Conservation (phyloP, 169 alveolate species). For the Babesia bovis region DNA sequence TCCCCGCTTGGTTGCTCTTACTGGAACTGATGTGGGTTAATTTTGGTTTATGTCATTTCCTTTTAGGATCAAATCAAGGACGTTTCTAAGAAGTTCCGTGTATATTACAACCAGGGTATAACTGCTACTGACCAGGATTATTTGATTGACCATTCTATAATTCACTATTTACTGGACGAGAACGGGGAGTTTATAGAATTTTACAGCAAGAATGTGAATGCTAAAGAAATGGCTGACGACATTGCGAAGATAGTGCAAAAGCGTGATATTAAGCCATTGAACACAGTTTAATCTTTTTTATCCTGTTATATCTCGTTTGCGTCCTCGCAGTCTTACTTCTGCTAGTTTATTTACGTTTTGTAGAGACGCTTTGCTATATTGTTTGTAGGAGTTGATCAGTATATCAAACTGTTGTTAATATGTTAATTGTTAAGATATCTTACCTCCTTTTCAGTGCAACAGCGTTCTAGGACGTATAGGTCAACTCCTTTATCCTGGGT, state of each 20-base stretch:
- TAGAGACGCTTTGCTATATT: slow-evolving; percentile 3
- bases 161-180: slow-evolving; percentile 82
- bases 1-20: slow-evolving; percentile 69
- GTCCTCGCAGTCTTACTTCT: slow-evolving; percentile 74
- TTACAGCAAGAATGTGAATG: slow-evolving; percentile 85
- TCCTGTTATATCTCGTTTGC: slow-evolving; percentile 74
- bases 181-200: slow-evolving; percentile 87
- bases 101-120: slow-evolving; percentile 71
- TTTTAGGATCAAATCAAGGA: slow-evolving; percentile 61
- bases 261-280: slow-evolving; percentile 11
- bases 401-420: slow-evolving; percentile 30
- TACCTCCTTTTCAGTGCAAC: slow-evolving; percentile 57
- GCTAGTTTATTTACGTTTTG: slow-evolving; percentile 23
- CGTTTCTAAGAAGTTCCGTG: slow-evolving; percentile 75
- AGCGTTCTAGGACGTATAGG: slow-evolving; percentile 72
- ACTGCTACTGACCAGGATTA: slow-evolving; percentile 73
- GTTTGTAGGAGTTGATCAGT: slow-evolving; percentile 16
- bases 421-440: neutral
- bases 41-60: too few species aligned
- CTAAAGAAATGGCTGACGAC: slow-evolving; percentile 75
- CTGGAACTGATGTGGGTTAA: slow-evolving; percentile 67
- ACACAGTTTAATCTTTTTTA: neutral
- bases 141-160: slow-evolving; percentile 87
- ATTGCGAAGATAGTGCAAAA: slow-evolving; percentile 46
- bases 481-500: slow-evolving; percentile 77